These are phyloP conservation scores for Zoysia japonica DNA, from an alignment of 176 grass and related monocot species.

Conservation along the genomic window DNA sequence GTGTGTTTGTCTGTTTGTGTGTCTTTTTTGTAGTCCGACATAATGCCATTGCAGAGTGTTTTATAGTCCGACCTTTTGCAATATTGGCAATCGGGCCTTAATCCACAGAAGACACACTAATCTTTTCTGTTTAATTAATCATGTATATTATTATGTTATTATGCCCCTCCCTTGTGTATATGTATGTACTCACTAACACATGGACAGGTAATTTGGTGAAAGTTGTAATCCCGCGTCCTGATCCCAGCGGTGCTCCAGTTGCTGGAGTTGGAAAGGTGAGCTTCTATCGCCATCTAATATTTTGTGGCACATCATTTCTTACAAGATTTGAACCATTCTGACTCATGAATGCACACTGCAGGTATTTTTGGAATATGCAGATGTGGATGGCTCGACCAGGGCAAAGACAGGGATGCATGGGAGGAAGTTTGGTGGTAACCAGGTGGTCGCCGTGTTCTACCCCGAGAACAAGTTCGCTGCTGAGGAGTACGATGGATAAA, in stretches of 20 bases:
- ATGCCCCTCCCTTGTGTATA: not conserved
- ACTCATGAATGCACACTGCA: constrained; percentile 22
- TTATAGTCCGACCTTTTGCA: constrained; percentile 69
- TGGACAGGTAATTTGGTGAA: constrained; percentile 89
- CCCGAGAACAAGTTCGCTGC: constrained; percentile 73
- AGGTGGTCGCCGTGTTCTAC: constrained; percentile 80
- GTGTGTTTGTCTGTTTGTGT: constrained; percentile 61
- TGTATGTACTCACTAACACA: constrained; percentile 43
- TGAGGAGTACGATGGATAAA: constrained; percentile 60
- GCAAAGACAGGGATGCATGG: constrained; percentile 78
- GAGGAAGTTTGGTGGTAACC: constrained; percentile 77
- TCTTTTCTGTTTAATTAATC: constrained; percentile 38
- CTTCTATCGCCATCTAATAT: not conserved
- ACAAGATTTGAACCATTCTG: not conserved
- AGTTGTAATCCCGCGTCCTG: constrained; percentile 82
- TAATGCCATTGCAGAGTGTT: constrained; percentile 68
- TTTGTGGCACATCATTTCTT: not conserved
- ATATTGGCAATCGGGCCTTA: constrained; percentile 66
- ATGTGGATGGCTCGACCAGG: constrained; percentile 69
- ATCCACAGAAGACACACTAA: constrained; percentile 55
- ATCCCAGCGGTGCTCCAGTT: constrained; percentile 60
- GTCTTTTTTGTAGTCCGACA: constrained; percentile 65
- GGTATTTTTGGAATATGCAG: constrained; percentile 97
- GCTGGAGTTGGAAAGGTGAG: constrained; percentile 89
- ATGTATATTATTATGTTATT: constrained; percentile 29